Conservation (phyloP, 108 stramenopile genomes). For the Pelagomonas calceolata region DNA sequence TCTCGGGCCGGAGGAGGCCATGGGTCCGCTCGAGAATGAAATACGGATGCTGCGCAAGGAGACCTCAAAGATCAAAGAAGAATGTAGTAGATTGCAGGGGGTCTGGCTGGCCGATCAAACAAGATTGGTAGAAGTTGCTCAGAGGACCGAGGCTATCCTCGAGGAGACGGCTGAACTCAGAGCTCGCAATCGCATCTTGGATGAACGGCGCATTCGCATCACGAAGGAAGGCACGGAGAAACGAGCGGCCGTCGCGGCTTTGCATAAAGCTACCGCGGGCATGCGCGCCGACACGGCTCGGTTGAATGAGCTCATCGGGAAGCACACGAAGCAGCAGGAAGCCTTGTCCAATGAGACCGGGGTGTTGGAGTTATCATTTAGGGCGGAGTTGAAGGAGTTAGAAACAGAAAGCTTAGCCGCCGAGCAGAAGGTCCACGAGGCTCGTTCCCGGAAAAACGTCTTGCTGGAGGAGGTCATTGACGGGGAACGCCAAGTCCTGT, state of each 20-base stretch:
- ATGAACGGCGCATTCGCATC: constrained; percentile 49
- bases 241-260: constrained; percentile 41
- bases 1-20: constrained; percentile 39
- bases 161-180: constrained; percentile 47
- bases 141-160: constrained; percentile 40
- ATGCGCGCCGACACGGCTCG: constrained; percentile 59
- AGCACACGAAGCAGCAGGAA: constrained; percentile 37
- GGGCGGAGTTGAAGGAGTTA: constrained; percentile 54
- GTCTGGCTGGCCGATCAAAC: constrained; percentile 60
- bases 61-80: constrained; percentile 28
- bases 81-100: constrained; percentile 38
- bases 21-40: constrained; percentile 64
- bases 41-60: constrained; percentile 58
- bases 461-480: constrained; percentile 51
- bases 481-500: constrained; percentile 48
- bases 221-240: constrained; percentile 39
- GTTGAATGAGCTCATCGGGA: constrained; percentile 59
- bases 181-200: constrained; percentile 42
- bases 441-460: constrained; percentile 33
- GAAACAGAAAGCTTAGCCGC: constrained; percentile 32
- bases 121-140: constrained; percentile 37
- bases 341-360: constrained; percentile 37
- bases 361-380: constrained; percentile 48
- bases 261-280: constrained; percentile 30
- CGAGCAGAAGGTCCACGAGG: constrained; percentile 35